A percentile compares a stretch with the other conserved stretches of the same genome.
Evolutionary conservation across 129 eudicot genomes (phyloP).

Genomic region (Pittosporum tobira): DNA sequence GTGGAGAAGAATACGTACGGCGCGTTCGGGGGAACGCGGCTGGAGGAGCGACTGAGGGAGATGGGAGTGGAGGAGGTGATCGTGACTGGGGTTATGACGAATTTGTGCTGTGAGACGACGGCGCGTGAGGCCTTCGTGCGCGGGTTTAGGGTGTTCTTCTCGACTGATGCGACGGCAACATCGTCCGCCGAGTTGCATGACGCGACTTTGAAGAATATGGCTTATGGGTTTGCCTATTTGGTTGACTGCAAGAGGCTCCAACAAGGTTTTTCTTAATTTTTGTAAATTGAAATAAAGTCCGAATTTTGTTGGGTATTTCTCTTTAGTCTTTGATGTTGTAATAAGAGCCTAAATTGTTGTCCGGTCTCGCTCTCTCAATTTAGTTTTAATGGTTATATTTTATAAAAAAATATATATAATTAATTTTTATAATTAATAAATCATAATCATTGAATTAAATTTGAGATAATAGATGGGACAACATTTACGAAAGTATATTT

Average conservation of each 20-base stretch:
- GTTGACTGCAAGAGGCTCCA: slow-evolving; percentile 52
- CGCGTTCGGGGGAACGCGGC: slow-evolving; percentile 54
- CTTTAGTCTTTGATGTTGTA: background rate
- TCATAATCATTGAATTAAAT: no score
- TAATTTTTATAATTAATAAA: no score
- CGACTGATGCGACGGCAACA: slow-evolving; percentile 78
- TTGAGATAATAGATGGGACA: no score
- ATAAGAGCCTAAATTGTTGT: background rate
- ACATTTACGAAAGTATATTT: no score
- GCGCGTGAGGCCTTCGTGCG: slow-evolving; percentile 85
- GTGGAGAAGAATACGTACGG: slow-evolving; percentile 73
- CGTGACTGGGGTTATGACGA: slow-evolving; percentile 88
- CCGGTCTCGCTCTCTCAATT: no score
- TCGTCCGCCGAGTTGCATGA: slow-evolving; percentile 46
- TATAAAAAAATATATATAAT: no score
- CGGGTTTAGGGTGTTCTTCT: slow-evolving; percentile 84
- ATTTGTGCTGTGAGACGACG: slow-evolving; percentile 83
- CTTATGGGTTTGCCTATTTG: slow-evolving; percentile 79
- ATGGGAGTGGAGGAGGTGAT: slow-evolving; percentile 86
- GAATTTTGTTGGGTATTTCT: background rate
- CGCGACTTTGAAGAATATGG: slow-evolving; percentile 79
- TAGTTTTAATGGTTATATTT: no score
- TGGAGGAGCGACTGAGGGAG: slow-evolving; percentile 59
- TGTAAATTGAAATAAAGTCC: background rate
- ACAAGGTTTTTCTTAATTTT: slow-evolving; percentile 31